Percentiles rank a stretch among this genome's conserved stretches.
These are phyloP conservation scores for Calophaca sinica DNA, from an alignment of 306 rosid species.

Conservation along the genomic window DNA sequence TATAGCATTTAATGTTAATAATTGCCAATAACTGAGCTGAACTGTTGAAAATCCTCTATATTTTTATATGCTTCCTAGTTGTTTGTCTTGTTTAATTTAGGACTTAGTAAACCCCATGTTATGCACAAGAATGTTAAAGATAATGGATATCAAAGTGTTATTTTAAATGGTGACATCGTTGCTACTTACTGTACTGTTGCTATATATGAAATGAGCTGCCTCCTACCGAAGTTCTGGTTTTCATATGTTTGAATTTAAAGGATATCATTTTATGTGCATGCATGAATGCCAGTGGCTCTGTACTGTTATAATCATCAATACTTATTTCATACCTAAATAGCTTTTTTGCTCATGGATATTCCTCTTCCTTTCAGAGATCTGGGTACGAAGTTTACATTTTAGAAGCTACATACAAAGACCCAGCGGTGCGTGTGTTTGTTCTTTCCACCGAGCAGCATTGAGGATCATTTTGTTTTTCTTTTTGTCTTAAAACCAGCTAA, in stretches of 20 bases:
- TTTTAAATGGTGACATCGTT: constrained; percentile 19
- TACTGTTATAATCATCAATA: constrained; percentile 32
- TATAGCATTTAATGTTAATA: neutral
- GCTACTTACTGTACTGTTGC: constrained; percentile 39
- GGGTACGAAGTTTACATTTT: constrained; percentile 95
- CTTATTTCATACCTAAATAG: constrained; percentile 30
- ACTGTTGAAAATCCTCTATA: constrained; percentile 24
- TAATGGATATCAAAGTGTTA: constrained; percentile 25
- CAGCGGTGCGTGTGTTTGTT: constrained; percentile 64
- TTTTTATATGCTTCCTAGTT: constrained; percentile 25
- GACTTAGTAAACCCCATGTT: constrained; percentile 28
- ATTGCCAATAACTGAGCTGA: constrained; percentile 39
- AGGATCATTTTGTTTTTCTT: constrained; percentile 37
- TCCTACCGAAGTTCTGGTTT: constrained; percentile 34
- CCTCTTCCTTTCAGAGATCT: constrained; percentile 73
- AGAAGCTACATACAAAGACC: constrained; percentile 96
- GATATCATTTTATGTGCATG: constrained; percentile 34
- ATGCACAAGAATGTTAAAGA: constrained; percentile 16
- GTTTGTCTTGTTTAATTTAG: constrained; percentile 24
- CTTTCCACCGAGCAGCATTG: constrained; percentile 13
- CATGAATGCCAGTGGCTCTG: constrained; percentile 37
- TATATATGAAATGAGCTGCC: constrained; percentile 30
- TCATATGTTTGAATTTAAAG: constrained; percentile 31
- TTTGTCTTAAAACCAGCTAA: neutral
- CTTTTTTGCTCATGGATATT: constrained; percentile 50